Base-by-base conservation (phyloP, 1,284 basidiomycete genomes). In the Pseudomicrostroma phylloplanum region DNA sequence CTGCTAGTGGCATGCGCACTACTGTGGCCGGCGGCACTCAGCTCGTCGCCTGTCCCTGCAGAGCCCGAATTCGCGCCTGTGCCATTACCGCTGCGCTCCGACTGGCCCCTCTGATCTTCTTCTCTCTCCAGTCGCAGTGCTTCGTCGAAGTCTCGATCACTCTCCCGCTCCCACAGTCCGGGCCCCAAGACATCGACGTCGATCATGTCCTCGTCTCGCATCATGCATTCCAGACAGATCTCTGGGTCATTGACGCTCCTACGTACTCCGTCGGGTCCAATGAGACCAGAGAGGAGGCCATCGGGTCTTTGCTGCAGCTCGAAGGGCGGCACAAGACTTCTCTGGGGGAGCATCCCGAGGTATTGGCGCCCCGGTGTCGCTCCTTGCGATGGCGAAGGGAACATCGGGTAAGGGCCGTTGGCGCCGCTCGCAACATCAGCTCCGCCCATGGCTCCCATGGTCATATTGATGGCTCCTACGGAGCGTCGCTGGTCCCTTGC, bases 161-260 rank as follows among this genome's bases (percentile, higher is more conserved):
- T 92, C 71, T 88, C 88, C 42, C 96, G 84, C 0, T 90, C 91
- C 94, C 94, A 98, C 15, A 90, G 84, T 0, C 91, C 91, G 4
- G 88, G 86, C 36, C 88, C 87, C 1, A 87, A 85, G 23, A 96
- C 94, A 77, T 89, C 85, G 30, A 98, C 91, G 80, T 96, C 94
- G 41, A 89, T 91, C 89, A 98, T 92, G 78, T 98, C 94, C 76
- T 94, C 88, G 81, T 98, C 94, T 51, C 94, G 88, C 94, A 98
- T 98, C 74, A 96, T 91, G 80, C 94, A 98, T 81, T 98, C 94
- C 56, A 97, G 84, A 74, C 94, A 98, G 51, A 97, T 83, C 79
- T 96, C 92, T n/a, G 71, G 73, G 54, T 78, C 76, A 48, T 72
- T 75, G 61, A 72, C 62, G 57, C 69, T 73, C 9, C 66, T 61